A percentile compares a stretch with the other conserved stretches of the same genome.
Evolutionary conservation across 73 alveolate species (phyloP).

Genomic region (Tetrahymena thermophila): DNA sequence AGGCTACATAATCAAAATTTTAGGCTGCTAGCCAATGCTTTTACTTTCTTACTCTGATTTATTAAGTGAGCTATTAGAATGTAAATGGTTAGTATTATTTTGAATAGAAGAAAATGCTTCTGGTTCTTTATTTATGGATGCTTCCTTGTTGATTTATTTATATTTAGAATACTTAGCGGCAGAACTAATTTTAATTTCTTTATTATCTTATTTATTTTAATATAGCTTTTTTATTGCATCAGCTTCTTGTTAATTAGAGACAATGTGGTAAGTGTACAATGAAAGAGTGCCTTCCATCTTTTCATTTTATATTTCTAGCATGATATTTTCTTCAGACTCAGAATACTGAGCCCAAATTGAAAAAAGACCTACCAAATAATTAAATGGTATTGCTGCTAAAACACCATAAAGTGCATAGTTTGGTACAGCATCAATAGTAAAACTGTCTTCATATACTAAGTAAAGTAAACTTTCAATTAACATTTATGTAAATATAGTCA

Average conservation of each 20-base stretch:
- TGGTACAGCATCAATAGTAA: neutral
- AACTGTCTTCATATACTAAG: neutral
- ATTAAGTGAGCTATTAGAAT: neutral
- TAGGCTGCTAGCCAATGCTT: neutral
- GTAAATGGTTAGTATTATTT: neutral
- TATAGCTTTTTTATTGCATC: neutral
- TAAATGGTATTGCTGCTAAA: neutral
- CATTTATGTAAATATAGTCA: neutral
- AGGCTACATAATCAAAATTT: neutral
- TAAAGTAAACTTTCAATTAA: neutral
- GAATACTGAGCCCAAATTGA: neutral
- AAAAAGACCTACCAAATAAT: neutral
- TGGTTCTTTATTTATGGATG: neutral
- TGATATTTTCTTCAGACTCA: neutral
- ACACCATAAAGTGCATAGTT: neutral
- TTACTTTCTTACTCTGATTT: neutral
- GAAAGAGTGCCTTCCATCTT: neutral
- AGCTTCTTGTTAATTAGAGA: neutral
- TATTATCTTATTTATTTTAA: neutral
- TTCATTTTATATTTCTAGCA: neutral
- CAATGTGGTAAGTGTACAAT: neutral
- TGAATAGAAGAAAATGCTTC: neutral
- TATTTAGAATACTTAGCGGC: neutral
- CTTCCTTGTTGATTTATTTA: neutral
- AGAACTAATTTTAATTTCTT: neutral